Evolutionary conservation across 2,329 filamentous ascomycete species (phyloP), one percentile per base, ranked within the genome.

Genomic region (Fusarium musae): DNA sequence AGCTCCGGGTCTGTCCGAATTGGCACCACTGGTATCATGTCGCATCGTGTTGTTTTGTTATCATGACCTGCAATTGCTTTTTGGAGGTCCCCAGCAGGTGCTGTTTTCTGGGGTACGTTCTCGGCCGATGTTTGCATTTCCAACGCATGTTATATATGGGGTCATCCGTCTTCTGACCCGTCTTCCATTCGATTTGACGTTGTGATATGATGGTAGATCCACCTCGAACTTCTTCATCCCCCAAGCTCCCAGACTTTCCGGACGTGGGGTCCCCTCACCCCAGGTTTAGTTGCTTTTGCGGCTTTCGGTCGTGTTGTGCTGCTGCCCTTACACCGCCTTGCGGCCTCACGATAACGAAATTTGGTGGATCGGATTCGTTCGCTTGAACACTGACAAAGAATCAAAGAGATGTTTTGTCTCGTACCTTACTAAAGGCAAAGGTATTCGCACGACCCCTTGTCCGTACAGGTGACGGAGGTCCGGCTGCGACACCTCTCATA

Each of bases 351-450:
- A 74, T 60, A 70, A 62, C 28, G 47, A 42, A 40, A 57, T 50
- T 59, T 37, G 66, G 70, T 63, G 60, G 50, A 70, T 76, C 72
- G 70, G 65, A 63, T 73, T 78, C 71, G 68, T 67, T 74, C 74
- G 74, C 70, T 74, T 75, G 65, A 67, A 63, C 56, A 37, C 60
- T 28, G 28, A 40, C 59, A 69, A 49, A 64, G 59, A 69, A 44
- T 65, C 43, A 46, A 63, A 26, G 58, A 66, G 68, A 66, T 30
- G 19, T 8, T 53, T 49, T 53, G 30, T 46, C 50, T 67, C 79
- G 77, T 70, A 83, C 82, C 80, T 80, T 82, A 76, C 83, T 83
- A 63, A 84, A 83, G 72, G 78, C 84, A 80, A 81, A 85, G 17
- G 83, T 85, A 56, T 85, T 82, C 59, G 77, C 79, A 57, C 80